Base-by-base conservation (phyloP, 306 rosid species). In the Crotalaria pallida region DNA sequence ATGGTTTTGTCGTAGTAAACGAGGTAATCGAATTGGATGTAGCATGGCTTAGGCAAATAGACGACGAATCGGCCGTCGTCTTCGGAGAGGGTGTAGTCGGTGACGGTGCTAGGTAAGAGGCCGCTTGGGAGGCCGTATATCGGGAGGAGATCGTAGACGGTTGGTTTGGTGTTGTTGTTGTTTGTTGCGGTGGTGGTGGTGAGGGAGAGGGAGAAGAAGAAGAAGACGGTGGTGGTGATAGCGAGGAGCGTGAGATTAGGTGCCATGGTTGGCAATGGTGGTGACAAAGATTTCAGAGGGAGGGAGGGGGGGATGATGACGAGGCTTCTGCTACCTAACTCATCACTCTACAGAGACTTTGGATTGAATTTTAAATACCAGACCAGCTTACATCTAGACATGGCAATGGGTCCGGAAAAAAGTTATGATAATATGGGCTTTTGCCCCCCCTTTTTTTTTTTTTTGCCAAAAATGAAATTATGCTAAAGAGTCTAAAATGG, bases 111-210 rank as follows among this genome's bases (percentile, higher is more conserved):
- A 1, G 99, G 97, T 12, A 89, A 65, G 6, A 95, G 96, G 2
- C 99, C 99, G 0, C 82, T 69, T 0, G 99, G 97, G 27, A 95
- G 96, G 1, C 99, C 96, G 47, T 59, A 89, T 48, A 84, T 50
- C 2, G 96, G 81, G 27, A 95, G 89, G 8, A 95, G 7, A 0
- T 95, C 99, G 80, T 81, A 86, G 5, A 91, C 97, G 3, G 87
- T 65, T 36, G 10, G 1, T 51, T 21, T 4, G 7, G 69, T 16
- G 6, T 65, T 24, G 57, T 7, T 49, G 3, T 10, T 23, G 34
- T 5, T 5, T 2, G 40, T 7, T n/a, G 41, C 3, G 10, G 62
- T 11, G 41, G 34, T 21, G 15, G 21, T 1, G 58, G 62, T 17
- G 67, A 81, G 58, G 72, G 60, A 43, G 41, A 80, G 58, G 23